Conservation (phyloP, 129 eudicot species). For the Smallanthus sonchifolius region DNA sequence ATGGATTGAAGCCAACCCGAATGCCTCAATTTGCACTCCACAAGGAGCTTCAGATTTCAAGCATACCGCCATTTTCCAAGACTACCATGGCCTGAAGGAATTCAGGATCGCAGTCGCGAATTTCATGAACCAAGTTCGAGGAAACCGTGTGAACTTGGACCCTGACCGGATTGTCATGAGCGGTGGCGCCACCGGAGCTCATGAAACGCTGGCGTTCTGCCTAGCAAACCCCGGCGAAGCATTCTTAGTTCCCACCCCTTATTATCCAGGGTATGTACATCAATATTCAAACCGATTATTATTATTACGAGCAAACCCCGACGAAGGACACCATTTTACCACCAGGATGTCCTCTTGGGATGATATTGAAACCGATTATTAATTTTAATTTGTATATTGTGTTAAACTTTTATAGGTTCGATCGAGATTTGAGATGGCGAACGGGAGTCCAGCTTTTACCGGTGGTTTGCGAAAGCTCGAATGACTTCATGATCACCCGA, state of each 20-base stretch:
- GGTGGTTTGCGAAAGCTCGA: slow-evolving; percentile 45
- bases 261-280: slow-evolving; percentile 51
- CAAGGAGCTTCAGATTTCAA: slow-evolving; percentile 34
- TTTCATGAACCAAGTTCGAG: slow-evolving; percentile 55
- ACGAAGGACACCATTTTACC: too few relatives aligned
- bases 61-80: slow-evolving; percentile 49
- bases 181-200: slow-evolving; percentile 72
- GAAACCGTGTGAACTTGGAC: slow-evolving; percentile 43
- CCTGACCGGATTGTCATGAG: slow-evolving; percentile 52
- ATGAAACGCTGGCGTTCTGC: slow-evolving; percentile 47
- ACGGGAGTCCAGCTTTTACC: slow-evolving; percentile 51
- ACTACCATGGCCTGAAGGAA: slow-evolving; percentile 54
- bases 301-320: too few relatives aligned
- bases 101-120: slow-evolving; percentile 47
- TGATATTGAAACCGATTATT: background rate
- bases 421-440: slow-evolving; percentile 65
- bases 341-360: too few relatives aligned
- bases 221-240: slow-evolving; percentile 62
- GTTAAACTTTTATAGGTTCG: slow-evolving; percentile 37
- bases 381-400: background rate
- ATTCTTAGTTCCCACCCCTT: slow-evolving; percentile 54
- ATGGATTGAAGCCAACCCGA: slow-evolving; percentile 36
- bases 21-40: slow-evolving; percentile 44
- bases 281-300: too few relatives aligned
- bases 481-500: slow-evolving; percentile 46